Evolutionary conservation across 768 basidiomycete genomes (phyloP).

Genomic region (Boletus barrowsii): DNA sequence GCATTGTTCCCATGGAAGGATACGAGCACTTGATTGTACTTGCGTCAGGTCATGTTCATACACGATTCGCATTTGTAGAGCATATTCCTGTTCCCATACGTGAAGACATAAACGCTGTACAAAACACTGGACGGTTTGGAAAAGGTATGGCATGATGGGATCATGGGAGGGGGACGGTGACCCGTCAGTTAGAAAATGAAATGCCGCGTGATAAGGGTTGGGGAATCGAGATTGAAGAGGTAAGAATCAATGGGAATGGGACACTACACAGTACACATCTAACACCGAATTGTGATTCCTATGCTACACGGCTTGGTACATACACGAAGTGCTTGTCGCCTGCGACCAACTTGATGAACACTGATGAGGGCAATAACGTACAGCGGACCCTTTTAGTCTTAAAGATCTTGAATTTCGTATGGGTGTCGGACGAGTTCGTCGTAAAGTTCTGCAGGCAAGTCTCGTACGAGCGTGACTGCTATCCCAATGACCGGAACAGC

Average conservation of each 20-base stretch:
- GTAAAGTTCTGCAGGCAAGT: conserved; percentile 82
- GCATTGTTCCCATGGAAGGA: conserved; percentile 22
- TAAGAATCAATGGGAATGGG: not conserved
- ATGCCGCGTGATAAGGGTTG: not conserved
- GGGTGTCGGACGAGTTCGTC: conserved; percentile 89
- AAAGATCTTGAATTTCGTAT: conserved; percentile 47
- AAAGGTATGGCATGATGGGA: not conserved
- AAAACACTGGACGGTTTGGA: not conserved
- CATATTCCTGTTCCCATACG: not conserved
- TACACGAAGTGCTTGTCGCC: conserved; percentile 9
- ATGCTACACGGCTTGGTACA: conserved; percentile 26
- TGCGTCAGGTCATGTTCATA: not conserved
- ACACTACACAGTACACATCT: conserved; percentile 16
- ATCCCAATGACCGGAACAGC: conserved; percentile 87
- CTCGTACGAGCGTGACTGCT: conserved; percentile 90
- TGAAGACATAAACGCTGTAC: not conserved
- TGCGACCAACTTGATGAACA: conserved; percentile 10
- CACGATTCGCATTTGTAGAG: not conserved
- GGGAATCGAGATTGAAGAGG: not conserved
- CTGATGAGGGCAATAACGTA: not conserved
- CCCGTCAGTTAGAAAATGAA: not conserved
- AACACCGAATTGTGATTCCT: not conserved
- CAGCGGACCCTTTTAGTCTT: conserved; percentile 1
- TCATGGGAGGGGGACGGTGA: not conserved
- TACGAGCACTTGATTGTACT: not conserved